phyloP scores from a whole-genome alignment of 2,329 filamentous ascomycete species.

The Berkeleyomyces rouxiae region DNA sequence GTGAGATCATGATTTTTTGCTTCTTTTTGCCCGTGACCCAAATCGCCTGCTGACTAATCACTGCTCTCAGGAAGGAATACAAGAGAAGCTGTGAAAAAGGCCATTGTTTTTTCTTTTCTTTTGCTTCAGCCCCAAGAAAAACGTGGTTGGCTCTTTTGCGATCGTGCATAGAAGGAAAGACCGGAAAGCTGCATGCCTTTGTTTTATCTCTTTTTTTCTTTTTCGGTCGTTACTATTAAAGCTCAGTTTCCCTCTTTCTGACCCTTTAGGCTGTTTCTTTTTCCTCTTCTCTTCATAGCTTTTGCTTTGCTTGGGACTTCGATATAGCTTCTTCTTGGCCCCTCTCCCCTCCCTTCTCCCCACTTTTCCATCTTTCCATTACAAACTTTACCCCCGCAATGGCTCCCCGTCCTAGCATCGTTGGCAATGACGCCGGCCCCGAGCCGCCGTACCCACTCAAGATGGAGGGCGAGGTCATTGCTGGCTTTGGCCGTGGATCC shows the following conservation, averaged over 20 bases:
- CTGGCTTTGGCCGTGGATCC: slow-evolving; percentile 83
- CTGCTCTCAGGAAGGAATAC: not conserved
- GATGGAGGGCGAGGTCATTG: slow-evolving; percentile 75
- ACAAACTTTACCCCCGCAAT: not conserved
- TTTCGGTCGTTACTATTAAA: no score
- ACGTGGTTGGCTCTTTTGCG: no score
- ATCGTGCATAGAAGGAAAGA: no score
- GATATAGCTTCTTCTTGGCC: no score
- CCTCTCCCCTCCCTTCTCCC: not conserved
- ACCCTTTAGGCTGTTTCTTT: not conserved
- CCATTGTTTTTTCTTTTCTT: not conserved
- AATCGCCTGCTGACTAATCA: not conserved
- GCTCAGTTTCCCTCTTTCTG: no score
- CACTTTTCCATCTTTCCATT: not conserved
- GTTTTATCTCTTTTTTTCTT: no score
- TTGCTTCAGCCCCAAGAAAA: no score
- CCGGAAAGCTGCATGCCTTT: no score
- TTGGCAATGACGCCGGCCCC: slow-evolving; percentile 59
- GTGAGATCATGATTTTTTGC: slow-evolving; percentile 6
- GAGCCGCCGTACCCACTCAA: slow-evolving; percentile 63
- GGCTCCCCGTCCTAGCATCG: slow-evolving; percentile 40
- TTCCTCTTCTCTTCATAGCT: not conserved
- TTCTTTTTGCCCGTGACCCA: not conserved
- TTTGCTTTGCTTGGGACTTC: no score
- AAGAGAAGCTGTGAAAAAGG: no score